These are phyloP conservation scores for Taiwanofungus camphoratus DNA, from an alignment of 1,284 basidiomycete genomes.

Conservation along the genomic window DNA sequence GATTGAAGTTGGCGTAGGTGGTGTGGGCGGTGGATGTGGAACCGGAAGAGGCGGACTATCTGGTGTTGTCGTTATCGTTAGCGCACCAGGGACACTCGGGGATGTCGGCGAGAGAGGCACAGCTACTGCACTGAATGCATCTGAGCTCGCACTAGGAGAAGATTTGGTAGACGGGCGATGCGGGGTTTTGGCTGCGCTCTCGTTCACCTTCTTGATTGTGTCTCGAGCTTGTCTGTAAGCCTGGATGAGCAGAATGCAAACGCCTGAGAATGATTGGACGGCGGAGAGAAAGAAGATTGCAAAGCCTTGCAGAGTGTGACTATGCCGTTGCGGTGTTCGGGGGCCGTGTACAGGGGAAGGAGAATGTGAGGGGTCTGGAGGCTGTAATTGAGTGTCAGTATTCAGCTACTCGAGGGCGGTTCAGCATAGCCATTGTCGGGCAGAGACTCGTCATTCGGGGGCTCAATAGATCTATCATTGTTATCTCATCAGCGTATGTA, in stretches of 20 bases:
- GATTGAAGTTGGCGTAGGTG: conserved; percentile 5
- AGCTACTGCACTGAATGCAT: too few relatives aligned
- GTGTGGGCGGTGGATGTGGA: conserved; percentile 5
- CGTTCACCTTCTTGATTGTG: conserved; percentile 63
- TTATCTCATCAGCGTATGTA: too few relatives aligned
- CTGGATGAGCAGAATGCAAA: conserved; percentile 59
- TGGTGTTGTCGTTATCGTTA: not conserved
- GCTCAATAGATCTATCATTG: too few relatives aligned
- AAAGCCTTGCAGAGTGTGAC: conserved; percentile 48
- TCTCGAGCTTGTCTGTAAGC: conserved; percentile 59
- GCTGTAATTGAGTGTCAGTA: not conserved
- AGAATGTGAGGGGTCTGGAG: not conserved
- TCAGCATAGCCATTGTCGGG: too few relatives aligned
- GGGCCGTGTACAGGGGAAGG: not conserved
- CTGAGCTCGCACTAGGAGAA: not conserved
- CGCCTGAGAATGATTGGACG: conserved; percentile 64
- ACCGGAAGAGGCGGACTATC: not conserved
- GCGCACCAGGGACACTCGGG: conserved; percentile 2
- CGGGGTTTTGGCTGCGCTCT: conserved; percentile 25
- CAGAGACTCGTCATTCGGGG: too few relatives aligned
- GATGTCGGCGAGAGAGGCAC: not conserved
- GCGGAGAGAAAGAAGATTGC: conserved; percentile 66
- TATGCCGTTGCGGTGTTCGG: not conserved
- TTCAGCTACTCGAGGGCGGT: not conserved
- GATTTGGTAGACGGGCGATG: conserved; percentile 13